Evolutionary conservation across 2,329 filamentous ascomycete species (phyloP).

Genomic region (Taxawa tesnikishii): DNA sequence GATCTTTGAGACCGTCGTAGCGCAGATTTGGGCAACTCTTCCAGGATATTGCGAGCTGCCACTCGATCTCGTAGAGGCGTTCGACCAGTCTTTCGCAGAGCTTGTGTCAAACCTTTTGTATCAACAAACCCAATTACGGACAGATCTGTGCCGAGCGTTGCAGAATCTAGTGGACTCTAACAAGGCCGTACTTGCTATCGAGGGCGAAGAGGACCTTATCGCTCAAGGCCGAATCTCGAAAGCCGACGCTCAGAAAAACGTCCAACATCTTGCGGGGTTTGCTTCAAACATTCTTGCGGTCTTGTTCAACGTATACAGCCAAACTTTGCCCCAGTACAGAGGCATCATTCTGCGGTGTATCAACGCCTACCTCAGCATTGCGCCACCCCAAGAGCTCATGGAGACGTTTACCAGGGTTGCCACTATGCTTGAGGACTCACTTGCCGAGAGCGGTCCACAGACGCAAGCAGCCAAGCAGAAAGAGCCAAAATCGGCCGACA

Average conservation of each 20-base stretch:
- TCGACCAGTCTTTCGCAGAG: constrained; percentile 83
- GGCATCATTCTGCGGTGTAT: constrained; percentile 88
- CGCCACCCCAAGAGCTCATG: constrained; percentile 52
- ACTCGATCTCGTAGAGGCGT: constrained; percentile 52
- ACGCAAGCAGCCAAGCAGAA: constrained; percentile 50
- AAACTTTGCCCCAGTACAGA: constrained; percentile 84
- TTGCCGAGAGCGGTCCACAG: constrained; percentile 47
- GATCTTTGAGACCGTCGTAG: constrained; percentile 91
- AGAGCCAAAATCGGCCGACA: constrained; percentile 36
- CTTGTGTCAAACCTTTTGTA: constrained; percentile 85
- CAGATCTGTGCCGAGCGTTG: constrained; percentile 76
- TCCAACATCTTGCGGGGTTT: constrained; percentile 67
- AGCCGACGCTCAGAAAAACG: constrained; percentile 61
- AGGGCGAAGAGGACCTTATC: constrained; percentile 58
- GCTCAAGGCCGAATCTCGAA: constrained; percentile 69
- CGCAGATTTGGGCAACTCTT: constrained; percentile 88
- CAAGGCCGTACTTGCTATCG: constrained; percentile 61
- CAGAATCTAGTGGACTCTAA: constrained; percentile 87
- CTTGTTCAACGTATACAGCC: constrained; percentile 97
- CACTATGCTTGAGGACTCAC: constrained; percentile 63
- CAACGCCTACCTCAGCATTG: constrained; percentile 83
- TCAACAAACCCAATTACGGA: constrained; percentile 74
- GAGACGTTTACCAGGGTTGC: constrained; percentile 84
- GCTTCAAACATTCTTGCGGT: constrained; percentile 86
- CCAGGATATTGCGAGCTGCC: constrained; percentile 93